Base-by-base conservation (phyloP, 1,139 yeast species). In the Kodamaea suecica region DNA sequence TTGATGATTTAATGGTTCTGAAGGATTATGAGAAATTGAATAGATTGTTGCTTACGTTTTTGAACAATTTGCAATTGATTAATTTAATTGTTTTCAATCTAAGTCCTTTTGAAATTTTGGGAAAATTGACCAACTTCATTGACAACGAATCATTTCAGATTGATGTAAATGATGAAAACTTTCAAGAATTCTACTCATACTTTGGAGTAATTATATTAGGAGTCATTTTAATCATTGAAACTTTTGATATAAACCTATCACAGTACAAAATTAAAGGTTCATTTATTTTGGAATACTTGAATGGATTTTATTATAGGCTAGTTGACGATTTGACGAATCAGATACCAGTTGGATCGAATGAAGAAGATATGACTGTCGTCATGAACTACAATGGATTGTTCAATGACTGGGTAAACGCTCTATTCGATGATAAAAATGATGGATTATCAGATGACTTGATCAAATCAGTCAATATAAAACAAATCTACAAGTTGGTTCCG, bases 401-500 rank as follows among this genome's bases (percentile, higher is more conserved):
- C 21, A 77, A 76, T 31, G 84, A 78, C 27, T 90, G 97, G 97
- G 73, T 85, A 29, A 66, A 74, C 28, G 92, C 94, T 2, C 58
- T 90, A 31, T 88, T 85, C 59, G 90, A 86, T 41, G 73, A 66
- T 38, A 53, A 56, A 31, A 77, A 86, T 29, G 94, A 88, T 36
- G 95, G 96, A 2, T 76, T 90, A 28, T 80, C 95, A 0, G 97
- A 90, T 55, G 90, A 84, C 23, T 62, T 88, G 37, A 78, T 88
- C 51, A 76, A 80, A 45, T 66, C 79, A 4, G 76, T 86, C 3
- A 68, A 80, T 13, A 74, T 84, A 16, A 77, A 80, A 47, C 92
- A 85, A 40, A 74, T 85, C 33, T 76, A 84, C 40, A 70, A 71
- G 27, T 56, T 90, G 30, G 73, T 87, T 11, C 95, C 96, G 1